Conservation (phyloP, 192 early-diverging fungal genomes). For the Chytriomyces hyalinus region DNA sequence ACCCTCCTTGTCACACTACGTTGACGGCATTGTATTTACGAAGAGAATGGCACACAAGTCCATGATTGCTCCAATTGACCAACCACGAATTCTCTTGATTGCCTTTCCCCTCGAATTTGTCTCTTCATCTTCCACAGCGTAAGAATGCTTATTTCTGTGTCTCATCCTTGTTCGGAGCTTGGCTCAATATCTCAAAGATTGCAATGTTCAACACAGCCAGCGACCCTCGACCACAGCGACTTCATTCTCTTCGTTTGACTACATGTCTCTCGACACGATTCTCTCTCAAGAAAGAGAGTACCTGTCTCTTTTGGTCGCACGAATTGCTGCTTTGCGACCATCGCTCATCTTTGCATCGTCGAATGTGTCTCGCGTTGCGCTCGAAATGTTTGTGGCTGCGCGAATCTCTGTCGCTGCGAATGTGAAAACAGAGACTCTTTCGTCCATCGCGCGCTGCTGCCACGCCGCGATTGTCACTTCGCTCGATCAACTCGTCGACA, state of each 20-base stretch:
- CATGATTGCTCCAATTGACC: conserved; percentile 72
- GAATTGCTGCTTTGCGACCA: conserved; percentile 79
- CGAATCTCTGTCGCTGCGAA: conserved; percentile 83
- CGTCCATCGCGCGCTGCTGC: conserved; percentile 85
- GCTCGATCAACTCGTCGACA: conserved; percentile 70
- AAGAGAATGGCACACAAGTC: conserved; percentile 90
- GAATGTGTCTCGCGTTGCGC: conserved; percentile 80
- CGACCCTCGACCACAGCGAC: conserved; percentile 51
- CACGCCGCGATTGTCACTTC: conserved; percentile 81
- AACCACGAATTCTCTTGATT: conserved; percentile 86
- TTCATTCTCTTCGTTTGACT: conserved; percentile 44
- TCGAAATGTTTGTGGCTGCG: conserved; percentile 79
- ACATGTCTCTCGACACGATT: conserved; percentile 81
- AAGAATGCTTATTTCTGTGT: too few relatives aligned
- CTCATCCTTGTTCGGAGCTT: too few relatives aligned
- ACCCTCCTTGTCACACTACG: conserved; percentile 79
- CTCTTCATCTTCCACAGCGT: neutral
- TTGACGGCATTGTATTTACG: conserved; percentile 91
- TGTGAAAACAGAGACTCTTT: conserved; percentile 86
- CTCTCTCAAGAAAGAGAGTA: conserved; percentile 85
- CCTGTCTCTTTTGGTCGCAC: conserved; percentile 75
- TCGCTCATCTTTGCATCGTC: conserved; percentile 82
- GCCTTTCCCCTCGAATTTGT: conserved; percentile 84
- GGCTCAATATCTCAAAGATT: too few relatives aligned
- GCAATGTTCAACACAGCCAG: conserved; percentile 43